Conservation (phyloP, 2,329 filamentous ascomycete species). For the Tolypocladium sp. region DNA sequence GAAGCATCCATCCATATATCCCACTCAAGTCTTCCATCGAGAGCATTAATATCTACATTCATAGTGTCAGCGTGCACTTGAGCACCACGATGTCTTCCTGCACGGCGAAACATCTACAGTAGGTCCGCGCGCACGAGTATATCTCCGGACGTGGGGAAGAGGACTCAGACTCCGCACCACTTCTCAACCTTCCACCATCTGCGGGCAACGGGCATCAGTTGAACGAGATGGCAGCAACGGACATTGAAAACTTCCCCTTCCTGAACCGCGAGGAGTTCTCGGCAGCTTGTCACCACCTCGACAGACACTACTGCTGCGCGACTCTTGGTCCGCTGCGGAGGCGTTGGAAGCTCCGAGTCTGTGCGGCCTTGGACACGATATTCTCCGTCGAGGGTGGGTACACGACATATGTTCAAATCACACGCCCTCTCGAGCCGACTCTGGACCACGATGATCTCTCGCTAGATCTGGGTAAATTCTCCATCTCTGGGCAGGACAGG, state of each 20-base stretch:
- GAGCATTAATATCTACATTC: background rate
- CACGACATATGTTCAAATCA: constrained; percentile 47
- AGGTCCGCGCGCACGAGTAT: background rate
- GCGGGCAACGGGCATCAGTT: background rate
- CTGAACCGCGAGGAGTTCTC: constrained; percentile 54
- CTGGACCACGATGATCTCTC: constrained; percentile 36
- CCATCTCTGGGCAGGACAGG: constrained; percentile 23
- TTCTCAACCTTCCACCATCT: background rate
- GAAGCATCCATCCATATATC: too few species aligned
- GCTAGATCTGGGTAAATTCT: constrained; percentile 34
- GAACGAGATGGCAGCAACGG: constrained; percentile 8
- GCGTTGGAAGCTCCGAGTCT: constrained; percentile 45
- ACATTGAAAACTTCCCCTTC: constrained; percentile 49
- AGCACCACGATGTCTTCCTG: background rate
- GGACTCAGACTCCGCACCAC: background rate
- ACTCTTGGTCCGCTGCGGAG: constrained; percentile 44
- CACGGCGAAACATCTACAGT: background rate
- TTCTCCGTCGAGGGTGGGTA: constrained; percentile 33
- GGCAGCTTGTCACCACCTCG: constrained; percentile 53
- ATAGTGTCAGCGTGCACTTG: background rate
- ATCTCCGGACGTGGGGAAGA: background rate
- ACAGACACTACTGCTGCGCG: constrained; percentile 48
- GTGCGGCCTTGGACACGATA: constrained; percentile 38
- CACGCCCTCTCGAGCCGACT: constrained; percentile 38
- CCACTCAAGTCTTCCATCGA: background rate